phyloP scores from a whole-genome alignment of 768 basidiomycete genomes.

The Rhodotorula paludigena region DNA sequence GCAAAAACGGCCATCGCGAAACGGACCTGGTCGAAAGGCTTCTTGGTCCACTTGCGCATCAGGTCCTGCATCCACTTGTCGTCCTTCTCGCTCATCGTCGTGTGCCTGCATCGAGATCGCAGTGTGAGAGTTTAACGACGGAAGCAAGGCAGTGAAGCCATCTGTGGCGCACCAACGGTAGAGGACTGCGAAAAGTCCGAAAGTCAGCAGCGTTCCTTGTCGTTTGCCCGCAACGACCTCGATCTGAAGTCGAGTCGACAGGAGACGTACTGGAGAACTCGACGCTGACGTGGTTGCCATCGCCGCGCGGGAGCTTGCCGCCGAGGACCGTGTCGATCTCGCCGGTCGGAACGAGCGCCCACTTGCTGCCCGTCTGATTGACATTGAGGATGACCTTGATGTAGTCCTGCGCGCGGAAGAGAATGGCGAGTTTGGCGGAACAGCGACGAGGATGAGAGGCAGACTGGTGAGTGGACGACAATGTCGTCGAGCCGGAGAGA shows the following conservation, averaged over 20 bases:
- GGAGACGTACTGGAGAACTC: constrained; percentile 34
- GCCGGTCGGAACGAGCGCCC: constrained; percentile 30
- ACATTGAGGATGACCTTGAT: constrained; percentile 31
- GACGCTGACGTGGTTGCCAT: constrained; percentile 27
- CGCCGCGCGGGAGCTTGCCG: constrained; percentile 13
- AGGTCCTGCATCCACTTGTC: constrained; percentile 49
- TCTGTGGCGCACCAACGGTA: no score
- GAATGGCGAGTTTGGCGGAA: background rate
- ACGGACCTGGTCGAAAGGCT: constrained; percentile 17
- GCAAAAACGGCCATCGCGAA: background rate
- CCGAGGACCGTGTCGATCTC: constrained; percentile 21
- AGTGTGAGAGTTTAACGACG: no score
- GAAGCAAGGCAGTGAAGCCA: no score
- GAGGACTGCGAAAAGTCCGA: background rate
- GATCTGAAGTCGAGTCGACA: no score
- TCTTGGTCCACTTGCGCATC: constrained; percentile 47
- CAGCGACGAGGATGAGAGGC: background rate
- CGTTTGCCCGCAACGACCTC: no score
- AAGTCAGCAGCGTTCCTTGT: background rate
- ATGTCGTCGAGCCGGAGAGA: no score
- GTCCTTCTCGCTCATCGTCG: constrained; percentile 45
- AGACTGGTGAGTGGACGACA: background rate
- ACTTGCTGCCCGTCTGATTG: constrained; percentile 26
- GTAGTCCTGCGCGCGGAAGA: constrained; percentile 21
- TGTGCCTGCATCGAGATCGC: no score